phyloP scores from a whole-genome alignment of 2,329 filamentous ascomycete genomes.

The Pestalotiopsis sp. region DNA sequence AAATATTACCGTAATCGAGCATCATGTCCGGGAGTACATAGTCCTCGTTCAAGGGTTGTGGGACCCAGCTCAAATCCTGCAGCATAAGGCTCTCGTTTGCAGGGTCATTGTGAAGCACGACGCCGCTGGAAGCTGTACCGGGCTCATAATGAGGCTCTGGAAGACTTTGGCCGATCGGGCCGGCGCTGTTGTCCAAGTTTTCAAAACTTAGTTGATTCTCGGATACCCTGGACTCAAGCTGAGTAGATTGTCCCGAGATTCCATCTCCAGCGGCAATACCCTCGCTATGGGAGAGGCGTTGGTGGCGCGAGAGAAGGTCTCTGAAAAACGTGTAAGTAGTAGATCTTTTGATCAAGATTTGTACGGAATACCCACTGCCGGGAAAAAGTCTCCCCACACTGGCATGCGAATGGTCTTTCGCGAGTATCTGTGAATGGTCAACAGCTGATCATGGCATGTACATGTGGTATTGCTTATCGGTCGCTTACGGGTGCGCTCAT shows the following conservation, averaged over 20 bases:
- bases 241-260: neutral
- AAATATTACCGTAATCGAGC: neutral
- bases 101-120: neutral
- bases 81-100: neutral
- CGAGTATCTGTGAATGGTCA: neutral
- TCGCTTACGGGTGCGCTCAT: neutral
- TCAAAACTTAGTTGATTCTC: neutral
- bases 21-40: neutral
- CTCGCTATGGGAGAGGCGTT: neutral
- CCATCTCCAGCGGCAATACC: neutral
- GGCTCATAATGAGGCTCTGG: neutral
- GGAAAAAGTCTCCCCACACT: neutral
- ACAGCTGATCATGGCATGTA: neutral
- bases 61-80: neutral
- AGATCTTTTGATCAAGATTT: neutral
- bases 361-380: neutral
- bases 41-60: neutral
- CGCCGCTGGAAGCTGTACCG: neutral
- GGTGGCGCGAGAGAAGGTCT: neutral
- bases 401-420: neutral
- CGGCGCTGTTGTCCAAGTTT: neutral
- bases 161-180: neutral
- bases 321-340: neutral
- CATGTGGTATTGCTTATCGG: neutral
- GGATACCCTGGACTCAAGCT: neutral